These are phyloP conservation scores for Furcasterigmium furcatum DNA, from an alignment of 2,329 filamentous ascomycete species.

Conservation along the genomic window DNA sequence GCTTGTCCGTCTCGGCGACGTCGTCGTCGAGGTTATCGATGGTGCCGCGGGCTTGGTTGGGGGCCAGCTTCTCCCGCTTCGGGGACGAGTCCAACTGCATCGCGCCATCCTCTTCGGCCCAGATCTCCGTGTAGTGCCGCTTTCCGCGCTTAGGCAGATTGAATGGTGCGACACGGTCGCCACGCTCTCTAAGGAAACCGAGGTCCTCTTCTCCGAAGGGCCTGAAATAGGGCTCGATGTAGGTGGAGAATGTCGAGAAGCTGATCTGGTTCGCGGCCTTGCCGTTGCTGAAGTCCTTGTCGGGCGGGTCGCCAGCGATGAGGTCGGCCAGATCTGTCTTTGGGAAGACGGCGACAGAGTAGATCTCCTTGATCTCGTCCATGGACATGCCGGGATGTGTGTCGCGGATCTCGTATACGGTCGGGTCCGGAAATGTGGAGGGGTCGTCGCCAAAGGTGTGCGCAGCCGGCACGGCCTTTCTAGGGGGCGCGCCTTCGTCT, in stretches of 20 bases:
- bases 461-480: slow-evolving; percentile 66
- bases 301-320: slow-evolving; percentile 84
- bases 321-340: slow-evolving; percentile 75
- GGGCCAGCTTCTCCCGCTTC: slow-evolving; percentile 62
- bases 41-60: slow-evolving; percentile 79
- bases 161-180: slow-evolving; percentile 80
- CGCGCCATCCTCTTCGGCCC: slow-evolving; percentile 88
- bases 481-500: slow-evolving; percentile 58
- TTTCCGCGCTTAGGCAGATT: slow-evolving; percentile 82
- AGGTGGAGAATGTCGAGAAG: slow-evolving; percentile 88
- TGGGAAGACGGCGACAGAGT: slow-evolving; percentile 82
- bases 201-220: slow-evolving; percentile 90
- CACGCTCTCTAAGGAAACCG: slow-evolving; percentile 85
- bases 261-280: slow-evolving; percentile 94
- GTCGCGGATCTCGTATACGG: slow-evolving; percentile 86
- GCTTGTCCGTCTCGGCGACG: slow-evolving; percentile 80
- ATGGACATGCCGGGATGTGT: slow-evolving; percentile 73
- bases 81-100: slow-evolving; percentile 69
- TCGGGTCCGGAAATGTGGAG: slow-evolving; percentile 85
- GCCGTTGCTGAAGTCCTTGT: slow-evolving; percentile 91
- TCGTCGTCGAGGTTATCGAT: slow-evolving; percentile 87
- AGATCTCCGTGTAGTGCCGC: slow-evolving; percentile 83
- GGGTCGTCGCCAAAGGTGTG: slow-evolving; percentile 93
- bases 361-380: slow-evolving; percentile 84
- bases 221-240: slow-evolving; percentile 88